A percentile compares a stretch with the other conserved stretches of the same genome.
These are phyloP conservation scores for Fusarium ramigenum DNA, from an alignment of 2,329 filamentous ascomycete genomes.

Conservation along the genomic window DNA sequence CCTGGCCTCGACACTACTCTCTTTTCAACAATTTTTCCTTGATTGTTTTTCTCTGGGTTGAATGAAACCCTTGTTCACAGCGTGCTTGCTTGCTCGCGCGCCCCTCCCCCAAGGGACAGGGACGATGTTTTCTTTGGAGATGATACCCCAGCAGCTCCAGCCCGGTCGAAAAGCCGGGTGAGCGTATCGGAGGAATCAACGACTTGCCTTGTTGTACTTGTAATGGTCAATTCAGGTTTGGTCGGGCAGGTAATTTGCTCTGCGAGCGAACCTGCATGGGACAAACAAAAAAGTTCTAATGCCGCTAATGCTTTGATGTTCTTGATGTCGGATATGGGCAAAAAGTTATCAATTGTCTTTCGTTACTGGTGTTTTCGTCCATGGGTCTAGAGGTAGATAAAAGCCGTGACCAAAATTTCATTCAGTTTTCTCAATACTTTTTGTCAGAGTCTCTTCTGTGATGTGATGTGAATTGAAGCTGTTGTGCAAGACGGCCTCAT, in stretches of 20 bases:
- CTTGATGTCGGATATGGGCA: conserved; percentile 30
- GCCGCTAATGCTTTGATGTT: conserved; percentile 40
- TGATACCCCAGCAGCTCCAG: conserved; percentile 33
- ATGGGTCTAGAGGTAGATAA: conserved; percentile 42
- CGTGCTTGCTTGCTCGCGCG: conserved; percentile 29
- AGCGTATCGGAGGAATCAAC: conserved; percentile 36
- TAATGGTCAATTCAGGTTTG: not conserved
- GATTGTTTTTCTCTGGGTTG: conserved; percentile 23
- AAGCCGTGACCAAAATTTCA: conserved; percentile 36
- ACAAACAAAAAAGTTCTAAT: conserved; percentile 27
- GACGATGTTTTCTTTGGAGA: conserved; percentile 36
- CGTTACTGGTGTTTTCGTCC: conserved; percentile 33
- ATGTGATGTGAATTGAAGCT: not conserved
- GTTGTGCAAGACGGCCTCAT: not conserved
- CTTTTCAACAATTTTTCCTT: conserved; percentile 32
- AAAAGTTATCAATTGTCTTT: conserved; percentile 37
- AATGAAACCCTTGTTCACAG: conserved; percentile 32
- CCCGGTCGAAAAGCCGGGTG: conserved; percentile 35
- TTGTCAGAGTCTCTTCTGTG: not conserved
- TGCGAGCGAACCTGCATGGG: conserved; percentile 22
- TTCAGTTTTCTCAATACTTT: conserved; percentile 1
- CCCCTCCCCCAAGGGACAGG: conserved; percentile 24
- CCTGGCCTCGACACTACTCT: conserved; percentile 53
- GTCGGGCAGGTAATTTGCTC: conserved; percentile 25
- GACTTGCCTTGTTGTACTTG: not conserved